Evolutionary conservation across 805 yeast species (phyloP).

Genomic region (Metschnikowia dekortorum): DNA sequence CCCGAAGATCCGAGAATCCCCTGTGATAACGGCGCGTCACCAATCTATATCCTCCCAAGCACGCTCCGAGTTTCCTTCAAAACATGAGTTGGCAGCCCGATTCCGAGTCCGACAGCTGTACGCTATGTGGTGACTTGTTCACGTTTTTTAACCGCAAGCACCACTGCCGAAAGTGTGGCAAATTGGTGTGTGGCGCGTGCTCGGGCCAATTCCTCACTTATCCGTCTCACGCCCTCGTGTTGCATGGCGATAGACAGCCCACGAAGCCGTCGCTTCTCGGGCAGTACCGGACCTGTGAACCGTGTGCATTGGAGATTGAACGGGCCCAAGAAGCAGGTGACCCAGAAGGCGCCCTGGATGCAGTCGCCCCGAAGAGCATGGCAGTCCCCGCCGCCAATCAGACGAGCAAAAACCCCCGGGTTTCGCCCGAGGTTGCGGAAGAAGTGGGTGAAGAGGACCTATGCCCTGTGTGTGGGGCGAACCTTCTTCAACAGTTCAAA

Average conservation of each 20-base stretch:
- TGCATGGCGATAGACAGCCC: conserved; percentile 14
- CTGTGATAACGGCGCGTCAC: too few relatives aligned
- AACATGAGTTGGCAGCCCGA: conserved; percentile 65
- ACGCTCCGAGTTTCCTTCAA: not conserved
- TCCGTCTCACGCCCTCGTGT: conserved; percentile 18
- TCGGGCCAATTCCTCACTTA: conserved; percentile 45
- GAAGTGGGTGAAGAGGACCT: conserved; percentile 31
- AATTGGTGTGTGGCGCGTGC: conserved; percentile 70
- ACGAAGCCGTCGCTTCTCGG: conserved; percentile 11
- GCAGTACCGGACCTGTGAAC: conserved; percentile 67
- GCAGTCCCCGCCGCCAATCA: not conserved
- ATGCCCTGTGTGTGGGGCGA: conserved; percentile 41
- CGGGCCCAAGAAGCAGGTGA: conserved; percentile 4
- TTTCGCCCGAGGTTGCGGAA: conserved; percentile 3
- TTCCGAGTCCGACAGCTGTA: conserved; percentile 47
- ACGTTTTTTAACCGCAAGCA: conserved; percentile 68
- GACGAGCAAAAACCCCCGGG: not conserved
- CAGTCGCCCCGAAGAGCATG: conserved; percentile 14
- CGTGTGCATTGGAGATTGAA: conserved; percentile 54
- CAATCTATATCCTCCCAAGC: too few relatives aligned
- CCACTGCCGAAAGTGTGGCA: conserved; percentile 81
- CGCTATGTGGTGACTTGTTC: conserved; percentile 49
- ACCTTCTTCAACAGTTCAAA: conserved; percentile 23
- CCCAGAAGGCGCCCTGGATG: conserved; percentile 11
- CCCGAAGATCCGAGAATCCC: too few relatives aligned